Conservation (phyloP, 306 rosid genomes). For the Lotus japonicus region DNA sequence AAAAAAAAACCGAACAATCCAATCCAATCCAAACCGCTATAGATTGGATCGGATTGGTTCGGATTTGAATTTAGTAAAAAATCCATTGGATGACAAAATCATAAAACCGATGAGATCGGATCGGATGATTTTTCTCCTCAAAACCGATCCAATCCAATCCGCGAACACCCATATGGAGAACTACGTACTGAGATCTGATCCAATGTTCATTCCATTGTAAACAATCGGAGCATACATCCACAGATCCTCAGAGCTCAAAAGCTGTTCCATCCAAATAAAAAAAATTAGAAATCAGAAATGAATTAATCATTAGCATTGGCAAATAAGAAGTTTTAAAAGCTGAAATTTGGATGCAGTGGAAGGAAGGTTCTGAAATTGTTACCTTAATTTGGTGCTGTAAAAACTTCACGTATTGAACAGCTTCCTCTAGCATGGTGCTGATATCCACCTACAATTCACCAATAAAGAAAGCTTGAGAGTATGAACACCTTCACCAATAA, state of each 20-base stretch:
- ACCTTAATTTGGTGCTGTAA: conserved; percentile 90
- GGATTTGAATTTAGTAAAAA: no score
- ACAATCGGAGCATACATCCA: conserved; percentile 97
- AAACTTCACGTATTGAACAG: conserved; percentile 80
- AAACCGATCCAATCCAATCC: no score
- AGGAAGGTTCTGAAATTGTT: neutral
- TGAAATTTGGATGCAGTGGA: neutral
- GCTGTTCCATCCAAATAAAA: conserved; percentile 39
- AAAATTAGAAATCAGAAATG: neutral
- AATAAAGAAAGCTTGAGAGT: neutral
- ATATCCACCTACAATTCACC: conserved; percentile 57
- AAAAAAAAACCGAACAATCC: no score
- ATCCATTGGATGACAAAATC: no score
- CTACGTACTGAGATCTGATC: conserved; percentile 34
- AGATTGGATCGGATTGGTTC: no score
- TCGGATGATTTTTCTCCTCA: no score
- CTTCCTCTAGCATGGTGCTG: conserved; percentile 96
- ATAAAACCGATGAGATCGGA: no score
- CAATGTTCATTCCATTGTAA: conserved; percentile 69
- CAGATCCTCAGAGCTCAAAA: conserved; percentile 74
- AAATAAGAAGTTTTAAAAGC: neutral
- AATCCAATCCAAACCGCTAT: no score
- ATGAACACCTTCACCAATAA: neutral
- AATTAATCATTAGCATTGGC: neutral
- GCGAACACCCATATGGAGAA: no score